These are phyloP conservation scores for Schwanniomyces sp. DNA, from an alignment of 805 yeast genomes.

Conservation along the genomic window DNA sequence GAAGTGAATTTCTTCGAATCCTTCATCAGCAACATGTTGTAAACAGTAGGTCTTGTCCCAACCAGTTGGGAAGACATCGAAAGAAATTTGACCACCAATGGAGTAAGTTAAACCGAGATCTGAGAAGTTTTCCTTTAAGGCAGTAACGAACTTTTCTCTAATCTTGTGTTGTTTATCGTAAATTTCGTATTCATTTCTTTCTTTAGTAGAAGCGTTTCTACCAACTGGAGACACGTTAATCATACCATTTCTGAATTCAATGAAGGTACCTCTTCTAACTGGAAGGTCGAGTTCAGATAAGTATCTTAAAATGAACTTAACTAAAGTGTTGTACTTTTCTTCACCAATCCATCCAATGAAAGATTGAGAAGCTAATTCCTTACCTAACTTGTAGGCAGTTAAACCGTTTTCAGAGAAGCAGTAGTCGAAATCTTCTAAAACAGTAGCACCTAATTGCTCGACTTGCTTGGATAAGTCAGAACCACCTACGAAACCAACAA, in stretches of 20 bases:
- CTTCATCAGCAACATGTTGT: conserved; percentile 84
- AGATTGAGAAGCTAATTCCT: conserved; percentile 87
- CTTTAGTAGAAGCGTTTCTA: conserved; percentile 93
- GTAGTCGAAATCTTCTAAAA: conserved; percentile 84
- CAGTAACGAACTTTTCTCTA: conserved; percentile 82
- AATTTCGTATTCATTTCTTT: conserved; percentile 89
- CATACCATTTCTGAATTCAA: conserved; percentile 99
- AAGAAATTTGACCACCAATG: conserved; percentile 98
- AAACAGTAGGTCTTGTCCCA: conserved; percentile 99
- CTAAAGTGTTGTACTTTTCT: conserved; percentile 86
- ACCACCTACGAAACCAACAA: conserved; percentile 97
- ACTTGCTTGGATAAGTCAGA: conserved; percentile 90
- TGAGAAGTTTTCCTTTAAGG: conserved; percentile 79
- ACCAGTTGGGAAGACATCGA: conserved; percentile 99
- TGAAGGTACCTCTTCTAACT: conserved; percentile 96
- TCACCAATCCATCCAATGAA: conserved; percentile 96
- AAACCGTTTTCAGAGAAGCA: conserved; percentile 97
- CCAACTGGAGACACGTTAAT: conserved; percentile 98
- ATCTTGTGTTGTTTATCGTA: conserved; percentile 78
- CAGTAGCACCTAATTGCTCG: conserved; percentile 87
- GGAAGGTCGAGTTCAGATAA: conserved; percentile 87
- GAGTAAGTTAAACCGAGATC: conserved; percentile 90
- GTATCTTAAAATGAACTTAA: conserved; percentile 81
- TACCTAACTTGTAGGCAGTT: conserved; percentile 92
- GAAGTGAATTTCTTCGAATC: conserved; percentile 88